A percentile compares a stretch with the other conserved stretches of the same genome.
Conservation (phyloP, 192 early-diverging fungal genomes). For the Podila horticola region DNA sequence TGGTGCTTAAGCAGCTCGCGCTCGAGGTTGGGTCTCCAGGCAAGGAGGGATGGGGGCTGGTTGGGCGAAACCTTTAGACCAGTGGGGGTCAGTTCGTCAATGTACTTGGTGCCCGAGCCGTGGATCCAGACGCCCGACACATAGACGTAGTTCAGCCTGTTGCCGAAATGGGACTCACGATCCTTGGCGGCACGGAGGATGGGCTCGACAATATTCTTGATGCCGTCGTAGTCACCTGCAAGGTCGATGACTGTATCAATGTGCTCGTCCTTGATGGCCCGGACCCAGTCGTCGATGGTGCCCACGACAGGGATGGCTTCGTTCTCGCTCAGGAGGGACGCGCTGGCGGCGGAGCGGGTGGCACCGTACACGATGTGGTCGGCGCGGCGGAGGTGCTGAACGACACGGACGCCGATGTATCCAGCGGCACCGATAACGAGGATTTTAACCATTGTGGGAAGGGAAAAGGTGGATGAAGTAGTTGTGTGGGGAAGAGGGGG, state of each 20-base stretch:
- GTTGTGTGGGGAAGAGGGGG: too few relatives aligned
- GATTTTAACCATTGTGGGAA: constrained; percentile 47
- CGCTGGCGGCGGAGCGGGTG: constrained; percentile 21
- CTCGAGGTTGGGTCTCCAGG: constrained; percentile 48
- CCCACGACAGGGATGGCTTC: constrained; percentile 48
- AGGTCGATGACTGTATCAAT: constrained; percentile 46
- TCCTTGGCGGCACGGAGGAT: constrained; percentile 33
- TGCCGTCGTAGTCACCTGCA: constrained; percentile 11
- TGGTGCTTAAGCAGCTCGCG: constrained; percentile 19
- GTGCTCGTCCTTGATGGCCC: constrained; percentile 14
- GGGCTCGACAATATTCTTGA: constrained; percentile 29
- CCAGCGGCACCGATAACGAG: constrained; percentile 54
- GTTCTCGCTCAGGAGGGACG: constrained; percentile 20
- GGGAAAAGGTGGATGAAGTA: background rate
- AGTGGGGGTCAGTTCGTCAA: constrained; percentile 10
- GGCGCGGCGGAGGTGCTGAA: constrained; percentile 38
- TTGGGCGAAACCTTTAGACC: constrained; percentile 7
- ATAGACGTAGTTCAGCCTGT: constrained; percentile 41
- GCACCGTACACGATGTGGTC: constrained; percentile 54
- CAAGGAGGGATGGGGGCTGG: constrained; percentile 17
- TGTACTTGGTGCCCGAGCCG: constrained; percentile 1
- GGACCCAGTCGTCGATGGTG: constrained; percentile 17
- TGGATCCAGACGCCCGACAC: constrained; percentile 49
- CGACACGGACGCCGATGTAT: constrained; percentile 44
- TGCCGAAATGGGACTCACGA: constrained; percentile 6